Percentiles rank a stretch among this genome's conserved stretches.
phyloP scores from a whole-genome alignment of 2,329 filamentous ascomycete species.

The Sporothrix phasma region DNA sequence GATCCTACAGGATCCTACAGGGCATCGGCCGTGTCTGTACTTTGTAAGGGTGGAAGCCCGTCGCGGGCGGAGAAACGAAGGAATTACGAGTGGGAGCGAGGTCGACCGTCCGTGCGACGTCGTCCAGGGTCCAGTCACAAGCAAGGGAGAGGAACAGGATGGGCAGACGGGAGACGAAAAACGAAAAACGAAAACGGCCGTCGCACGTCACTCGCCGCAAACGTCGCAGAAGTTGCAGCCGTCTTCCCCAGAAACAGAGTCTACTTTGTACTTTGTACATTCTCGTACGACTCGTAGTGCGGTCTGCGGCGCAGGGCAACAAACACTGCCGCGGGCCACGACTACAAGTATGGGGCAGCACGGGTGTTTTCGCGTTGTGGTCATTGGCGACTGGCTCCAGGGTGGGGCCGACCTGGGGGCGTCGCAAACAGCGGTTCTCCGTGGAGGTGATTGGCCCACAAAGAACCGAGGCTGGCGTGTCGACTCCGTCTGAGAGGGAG shows the following conservation, averaged over 20 bases:
- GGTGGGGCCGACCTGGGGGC: no score
- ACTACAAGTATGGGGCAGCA: background rate
- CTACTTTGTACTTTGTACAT: no score
- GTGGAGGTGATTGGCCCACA: constrained; percentile 13
- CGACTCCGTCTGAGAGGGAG: no score
- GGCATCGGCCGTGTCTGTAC: background rate
- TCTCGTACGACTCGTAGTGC: no score
- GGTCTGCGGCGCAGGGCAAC: no score
- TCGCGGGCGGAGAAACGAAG: constrained; percentile 12
- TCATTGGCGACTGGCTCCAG: no score
- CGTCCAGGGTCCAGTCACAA: background rate
- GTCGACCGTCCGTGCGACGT: background rate
- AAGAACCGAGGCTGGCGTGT: constrained; percentile 17
- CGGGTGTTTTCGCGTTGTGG: constrained; percentile 4
- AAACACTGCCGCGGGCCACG: no score
- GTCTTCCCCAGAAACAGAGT: background rate
- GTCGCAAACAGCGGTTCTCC: no score
- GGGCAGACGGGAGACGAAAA: background rate
- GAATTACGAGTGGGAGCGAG: constrained; percentile 13
- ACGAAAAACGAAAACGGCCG: background rate
- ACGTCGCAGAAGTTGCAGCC: background rate
- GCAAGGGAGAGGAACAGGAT: background rate
- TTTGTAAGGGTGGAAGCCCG: no score
- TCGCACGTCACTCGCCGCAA: background rate
- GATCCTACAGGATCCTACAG: background rate